Percentiles rank a stretch among this genome's conserved stretches.
Evolutionary conservation across 441 rosid genomes (phyloP).

Genomic region (Erodium trifolium): DNA sequence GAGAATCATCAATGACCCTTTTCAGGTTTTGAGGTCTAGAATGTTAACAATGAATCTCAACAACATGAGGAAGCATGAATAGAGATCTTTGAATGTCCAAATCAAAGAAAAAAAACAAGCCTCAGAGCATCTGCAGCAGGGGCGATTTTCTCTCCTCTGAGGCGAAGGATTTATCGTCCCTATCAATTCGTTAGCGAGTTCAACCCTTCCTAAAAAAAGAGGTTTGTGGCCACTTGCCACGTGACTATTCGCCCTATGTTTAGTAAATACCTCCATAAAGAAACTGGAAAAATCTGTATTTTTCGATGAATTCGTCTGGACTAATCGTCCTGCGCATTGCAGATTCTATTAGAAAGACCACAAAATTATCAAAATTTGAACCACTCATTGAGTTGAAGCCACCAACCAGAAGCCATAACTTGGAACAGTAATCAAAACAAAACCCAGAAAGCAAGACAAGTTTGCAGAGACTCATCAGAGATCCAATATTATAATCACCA

Average conservation of each 20-base stretch:
- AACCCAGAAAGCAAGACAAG: neutral
- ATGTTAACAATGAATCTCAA: too few species aligned
- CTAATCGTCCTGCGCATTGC: too few species aligned
- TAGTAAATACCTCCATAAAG: too few species aligned
- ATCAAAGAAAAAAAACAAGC: neutral
- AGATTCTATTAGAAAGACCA: neutral
- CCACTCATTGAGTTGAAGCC: neutral
- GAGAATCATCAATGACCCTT: neutral
- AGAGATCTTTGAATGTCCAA: neutral
- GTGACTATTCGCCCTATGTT: too few species aligned
- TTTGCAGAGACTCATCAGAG: neutral
- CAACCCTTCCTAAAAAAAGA: too few species aligned
- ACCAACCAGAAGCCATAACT: neutral
- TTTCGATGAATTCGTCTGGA: too few species aligned
- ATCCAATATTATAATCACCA: neutral
- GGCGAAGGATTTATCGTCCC: too few species aligned
- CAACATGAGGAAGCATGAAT: neutral
- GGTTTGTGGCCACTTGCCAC: too few species aligned
- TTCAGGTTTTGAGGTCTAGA: neutral
- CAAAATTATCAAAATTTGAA: neutral
- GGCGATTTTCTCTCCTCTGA: too few species aligned
- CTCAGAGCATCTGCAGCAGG: too few species aligned
- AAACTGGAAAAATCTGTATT: too few species aligned
- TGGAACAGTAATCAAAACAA: neutral
- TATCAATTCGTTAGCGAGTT: too few species aligned